Conservation (phyloP, 148 eudicot species). For the Diospyros lotus region DNA sequence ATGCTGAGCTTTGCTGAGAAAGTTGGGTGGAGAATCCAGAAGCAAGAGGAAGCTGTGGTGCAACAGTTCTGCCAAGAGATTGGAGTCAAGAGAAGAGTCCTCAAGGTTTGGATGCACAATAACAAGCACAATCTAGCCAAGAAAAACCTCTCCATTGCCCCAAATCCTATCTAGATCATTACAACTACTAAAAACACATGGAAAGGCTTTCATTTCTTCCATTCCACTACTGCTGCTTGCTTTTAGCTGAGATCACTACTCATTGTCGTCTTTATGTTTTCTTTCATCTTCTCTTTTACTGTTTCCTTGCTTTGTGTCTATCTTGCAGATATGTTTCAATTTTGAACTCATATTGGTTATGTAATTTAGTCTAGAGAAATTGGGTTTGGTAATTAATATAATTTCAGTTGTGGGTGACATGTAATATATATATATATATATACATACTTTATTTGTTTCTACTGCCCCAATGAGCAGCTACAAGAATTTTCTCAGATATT, state of each 20-base stretch:
- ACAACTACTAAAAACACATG: not conserved
- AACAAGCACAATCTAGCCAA: constrained; percentile 64
- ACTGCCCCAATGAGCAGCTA: too few species aligned
- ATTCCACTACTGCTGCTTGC: not conserved
- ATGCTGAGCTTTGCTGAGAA: constrained; percentile 60
- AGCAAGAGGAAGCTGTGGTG: constrained; percentile 59
- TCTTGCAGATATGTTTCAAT: constrained; percentile 2
- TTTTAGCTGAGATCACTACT: not conserved
- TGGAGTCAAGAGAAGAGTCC: constrained; percentile 60
- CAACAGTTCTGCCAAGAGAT: constrained; percentile 63
- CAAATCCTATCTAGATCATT: constrained; percentile 10
- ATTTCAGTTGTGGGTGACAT: not conserved
- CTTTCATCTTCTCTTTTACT: not conserved
- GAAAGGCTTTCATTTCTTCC: too few species aligned
- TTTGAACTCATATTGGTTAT: not conserved
- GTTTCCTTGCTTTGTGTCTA: not conserved
- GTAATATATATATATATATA: too few species aligned
- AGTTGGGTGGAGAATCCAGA: constrained; percentile 68
- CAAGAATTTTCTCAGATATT: too few species aligned
- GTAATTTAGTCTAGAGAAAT: constrained; percentile 11
- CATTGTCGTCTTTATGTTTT: not conserved
- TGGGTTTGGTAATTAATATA: not conserved
- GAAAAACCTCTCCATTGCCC: constrained; percentile 16
- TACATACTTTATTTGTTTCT: too few species aligned
- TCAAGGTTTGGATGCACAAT: constrained; percentile 79